Evolutionary conservation across 176 grass and related monocot species (phyloP).

Genomic region (Puccinellia tenuiflora): DNA sequence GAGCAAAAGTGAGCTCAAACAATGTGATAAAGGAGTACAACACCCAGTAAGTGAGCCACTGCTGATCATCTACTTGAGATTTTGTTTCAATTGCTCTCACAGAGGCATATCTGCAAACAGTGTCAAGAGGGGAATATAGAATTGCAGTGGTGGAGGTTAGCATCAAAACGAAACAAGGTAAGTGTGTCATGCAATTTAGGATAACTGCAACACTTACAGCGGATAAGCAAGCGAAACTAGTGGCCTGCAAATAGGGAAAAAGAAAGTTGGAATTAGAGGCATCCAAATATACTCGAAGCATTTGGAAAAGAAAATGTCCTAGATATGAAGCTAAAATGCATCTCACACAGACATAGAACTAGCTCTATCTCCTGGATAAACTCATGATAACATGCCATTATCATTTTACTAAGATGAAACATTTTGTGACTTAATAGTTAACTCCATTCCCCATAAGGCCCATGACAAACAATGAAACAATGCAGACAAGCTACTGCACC

Average conservation of each 20-base stretch:
- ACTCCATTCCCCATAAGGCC: not conserved
- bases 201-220: constrained; percentile 55
- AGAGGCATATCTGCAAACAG: constrained; percentile 74
- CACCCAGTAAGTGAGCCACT: constrained; percentile 99
- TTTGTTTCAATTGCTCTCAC: constrained; percentile 98
- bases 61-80: constrained; percentile 85
- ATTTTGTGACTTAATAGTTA: not conserved
- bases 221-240: constrained; percentile 92
- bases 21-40: constrained; percentile 96
- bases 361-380: not conserved
- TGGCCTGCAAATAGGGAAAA: constrained; percentile 52
- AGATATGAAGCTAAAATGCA: not conserved
- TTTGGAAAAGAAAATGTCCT: not conserved
- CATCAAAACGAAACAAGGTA: not conserved
- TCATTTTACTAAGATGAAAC: not conserved
- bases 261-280: not conserved
- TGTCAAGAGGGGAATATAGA: not conserved
- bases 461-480: not conserved
- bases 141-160: not conserved
- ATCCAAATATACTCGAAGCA: not conserved
- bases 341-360: not conserved
- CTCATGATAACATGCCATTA: not conserved
- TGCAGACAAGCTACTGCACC: not conserved
- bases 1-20: constrained; percentile 91
- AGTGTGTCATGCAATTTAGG: not conserved